Conservation (phyloP, 495 filamentous ascomycete genomes). For the Trichoderma erinaceum region DNA sequence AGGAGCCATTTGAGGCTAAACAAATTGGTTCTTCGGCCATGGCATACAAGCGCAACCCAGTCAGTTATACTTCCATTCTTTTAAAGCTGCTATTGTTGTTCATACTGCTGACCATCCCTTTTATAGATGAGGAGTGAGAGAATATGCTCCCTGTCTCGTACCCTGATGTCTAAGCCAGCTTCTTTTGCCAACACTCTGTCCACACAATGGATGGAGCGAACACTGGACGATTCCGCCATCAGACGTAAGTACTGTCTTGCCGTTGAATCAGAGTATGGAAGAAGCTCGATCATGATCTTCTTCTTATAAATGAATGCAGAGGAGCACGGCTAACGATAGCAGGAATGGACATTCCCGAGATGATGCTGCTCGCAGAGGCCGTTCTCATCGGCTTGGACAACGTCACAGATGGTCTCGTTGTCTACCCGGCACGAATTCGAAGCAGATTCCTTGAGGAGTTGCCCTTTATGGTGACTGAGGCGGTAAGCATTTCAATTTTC, state of each 20-base stretch:
- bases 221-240: constrained; percentile 57
- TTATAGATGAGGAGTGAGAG: constrained; percentile 74
- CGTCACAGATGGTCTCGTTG: constrained; percentile 72
- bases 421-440: constrained; percentile 76
- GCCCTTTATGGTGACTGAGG: constrained; percentile 83
- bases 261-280: not conserved
- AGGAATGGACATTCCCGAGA: constrained; percentile 61
- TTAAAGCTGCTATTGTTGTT: not conserved
- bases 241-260: constrained; percentile 34
- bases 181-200: constrained; percentile 72
- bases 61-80: not conserved
- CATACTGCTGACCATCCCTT: constrained; percentile 14
- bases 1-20: constrained; percentile 67
- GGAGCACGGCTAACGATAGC: constrained; percentile 26
- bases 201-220: constrained; percentile 59
- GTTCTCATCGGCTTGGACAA: constrained; percentile 77
- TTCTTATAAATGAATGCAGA: not conserved
- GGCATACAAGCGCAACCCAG: constrained; percentile 86
- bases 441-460: constrained; percentile 68
- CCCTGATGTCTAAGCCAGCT: constrained; percentile 59
- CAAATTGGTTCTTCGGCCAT: constrained; percentile 56
- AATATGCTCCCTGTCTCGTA: constrained; percentile 68
- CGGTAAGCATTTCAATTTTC: not conserved
- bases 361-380: constrained; percentile 75
- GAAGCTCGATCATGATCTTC: not conserved